Evolutionary conservation across 768 basidiomycete species (phyloP).

Genomic region (Cystofilobasidium bisporidii): DNA sequence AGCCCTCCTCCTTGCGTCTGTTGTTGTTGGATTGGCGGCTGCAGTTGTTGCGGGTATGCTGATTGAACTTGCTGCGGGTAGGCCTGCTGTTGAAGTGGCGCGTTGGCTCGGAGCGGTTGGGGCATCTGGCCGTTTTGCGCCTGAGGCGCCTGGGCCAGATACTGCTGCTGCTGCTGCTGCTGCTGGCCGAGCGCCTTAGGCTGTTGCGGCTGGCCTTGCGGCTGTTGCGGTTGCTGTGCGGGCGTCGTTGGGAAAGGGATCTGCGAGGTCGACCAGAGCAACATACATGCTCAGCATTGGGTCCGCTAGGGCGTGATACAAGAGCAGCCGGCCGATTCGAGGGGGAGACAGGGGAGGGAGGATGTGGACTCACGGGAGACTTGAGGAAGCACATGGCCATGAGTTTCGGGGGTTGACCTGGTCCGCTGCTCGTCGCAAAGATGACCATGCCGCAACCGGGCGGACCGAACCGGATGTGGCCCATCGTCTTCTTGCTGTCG

Average conservation of each 20-base stretch:
- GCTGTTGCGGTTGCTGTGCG: not conserved
- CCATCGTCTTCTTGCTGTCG: slow-evolving; percentile 18
- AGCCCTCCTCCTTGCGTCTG: not conserved
- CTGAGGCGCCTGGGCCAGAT: not conserved
- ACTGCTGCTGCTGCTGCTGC: slow-evolving; percentile 3
- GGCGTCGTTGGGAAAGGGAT: slow-evolving; percentile 6
- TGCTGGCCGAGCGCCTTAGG: not conserved
- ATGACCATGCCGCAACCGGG: slow-evolving; percentile 13
- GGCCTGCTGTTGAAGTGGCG: not conserved
- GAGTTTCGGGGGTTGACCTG: not conserved
- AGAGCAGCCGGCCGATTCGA: too few species aligned
- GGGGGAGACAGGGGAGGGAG: not conserved
- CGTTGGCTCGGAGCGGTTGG: not conserved
- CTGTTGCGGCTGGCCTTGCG: slow-evolving; percentile 7
- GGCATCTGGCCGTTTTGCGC: not conserved
- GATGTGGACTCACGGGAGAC: not conserved
- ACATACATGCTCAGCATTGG: not conserved
- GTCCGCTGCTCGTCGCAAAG: slow-evolving; percentile 2
- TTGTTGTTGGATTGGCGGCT: not conserved
- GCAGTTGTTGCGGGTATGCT: too few species aligned
- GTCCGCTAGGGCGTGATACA: too few species aligned
- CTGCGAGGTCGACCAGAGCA: not conserved
- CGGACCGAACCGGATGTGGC: slow-evolving; percentile 9
- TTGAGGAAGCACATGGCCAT: slow-evolving; percentile 18
- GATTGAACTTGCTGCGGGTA: not conserved